These are phyloP conservation scores for Seminavis robusta DNA, from an alignment of 108 stramenopile species.

Conservation along the genomic window DNA sequence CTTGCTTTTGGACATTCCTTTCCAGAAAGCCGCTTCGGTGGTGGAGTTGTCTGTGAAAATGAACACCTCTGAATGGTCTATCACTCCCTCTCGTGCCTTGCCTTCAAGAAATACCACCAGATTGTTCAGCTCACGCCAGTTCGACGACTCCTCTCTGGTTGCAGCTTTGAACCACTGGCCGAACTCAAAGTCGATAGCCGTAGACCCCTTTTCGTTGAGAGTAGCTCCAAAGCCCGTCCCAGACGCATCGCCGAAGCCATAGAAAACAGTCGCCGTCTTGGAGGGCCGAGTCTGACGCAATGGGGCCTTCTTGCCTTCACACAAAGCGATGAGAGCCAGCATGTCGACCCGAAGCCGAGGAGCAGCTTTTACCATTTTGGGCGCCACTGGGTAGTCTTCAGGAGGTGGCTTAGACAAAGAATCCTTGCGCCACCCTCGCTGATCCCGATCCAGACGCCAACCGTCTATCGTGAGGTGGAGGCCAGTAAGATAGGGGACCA, in stretches of 20 bases:
- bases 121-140: constrained; percentile 22
- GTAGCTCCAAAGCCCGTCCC: constrained; percentile 35
- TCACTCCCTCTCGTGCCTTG: constrained; percentile 1
- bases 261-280: too few relatives aligned
- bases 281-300: too few relatives aligned
- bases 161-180: too few relatives aligned
- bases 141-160: too few relatives aligned
- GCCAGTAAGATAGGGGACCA: constrained; percentile 28
- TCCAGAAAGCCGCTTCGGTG: not conserved
- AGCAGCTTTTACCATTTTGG: constrained; percentile 4
- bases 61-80: constrained; percentile 20
- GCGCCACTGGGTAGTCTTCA: not conserved
- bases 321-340: not conserved
- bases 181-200: too few relatives aligned
- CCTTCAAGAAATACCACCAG: constrained; percentile 29
- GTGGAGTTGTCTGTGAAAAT: constrained; percentile 4
- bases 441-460: constrained; percentile 15
- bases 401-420: not conserved
- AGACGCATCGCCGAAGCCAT: constrained; percentile 52
- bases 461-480: constrained; percentile 21
- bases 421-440: constrained; percentile 19
- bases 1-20: not conserved
- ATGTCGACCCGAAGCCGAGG: constrained; percentile 21
- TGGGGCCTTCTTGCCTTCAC: not conserved
- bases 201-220: too few relatives aligned